These are phyloP conservation scores for Drechslerella stenobrocha DNA, from an alignment of 2,329 filamentous ascomycete species.

Conservation along the genomic window DNA sequence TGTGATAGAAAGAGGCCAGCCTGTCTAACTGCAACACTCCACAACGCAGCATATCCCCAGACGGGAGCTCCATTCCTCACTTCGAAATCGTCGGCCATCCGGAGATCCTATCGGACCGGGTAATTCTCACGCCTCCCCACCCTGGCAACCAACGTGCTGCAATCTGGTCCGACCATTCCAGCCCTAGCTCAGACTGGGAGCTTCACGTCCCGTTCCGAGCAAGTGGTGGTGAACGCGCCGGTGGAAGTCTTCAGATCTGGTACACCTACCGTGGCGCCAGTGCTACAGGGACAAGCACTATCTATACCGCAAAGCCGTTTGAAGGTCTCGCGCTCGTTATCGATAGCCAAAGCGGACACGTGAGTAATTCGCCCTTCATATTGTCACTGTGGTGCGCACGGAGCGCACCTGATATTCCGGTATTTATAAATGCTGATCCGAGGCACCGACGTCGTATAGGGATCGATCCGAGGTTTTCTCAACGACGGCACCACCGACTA, in stretches of 20 bases:
- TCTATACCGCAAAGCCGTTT: constrained; percentile 60
- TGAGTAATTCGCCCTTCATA: too few species aligned
- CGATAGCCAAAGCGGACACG: constrained; percentile 73
- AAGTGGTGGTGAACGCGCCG: constrained; percentile 78
- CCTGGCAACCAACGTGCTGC: constrained; percentile 83
- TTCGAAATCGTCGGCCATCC: constrained; percentile 64
- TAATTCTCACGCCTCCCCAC: constrained; percentile 85
- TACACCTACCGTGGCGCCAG: constrained; percentile 50
- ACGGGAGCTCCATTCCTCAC: constrained; percentile 62
- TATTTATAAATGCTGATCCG: constrained; percentile 12
- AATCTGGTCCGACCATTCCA: constrained; percentile 72
- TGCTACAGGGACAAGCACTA: constrained; percentile 61
- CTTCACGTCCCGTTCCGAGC: constrained; percentile 85
- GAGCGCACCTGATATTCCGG: background rate
- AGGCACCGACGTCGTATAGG: constrained; percentile 59
- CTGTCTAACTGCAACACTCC: constrained; percentile 30
- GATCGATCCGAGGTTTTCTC: constrained; percentile 85
- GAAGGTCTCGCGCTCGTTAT: constrained; percentile 88
- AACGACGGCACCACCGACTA: constrained; percentile 87
- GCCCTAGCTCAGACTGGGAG: constrained; percentile 72
- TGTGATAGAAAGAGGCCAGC: constrained; percentile 19
- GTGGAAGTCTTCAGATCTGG: constrained; percentile 93
- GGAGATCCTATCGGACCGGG: constrained; percentile 78
- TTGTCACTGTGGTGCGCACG: constrained; percentile 11
- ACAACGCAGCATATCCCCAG: constrained; percentile 65